Evolutionary conservation across 2,329 filamentous ascomycete genomes (phyloP).

Genomic region (Talaromyces sp.): DNA sequence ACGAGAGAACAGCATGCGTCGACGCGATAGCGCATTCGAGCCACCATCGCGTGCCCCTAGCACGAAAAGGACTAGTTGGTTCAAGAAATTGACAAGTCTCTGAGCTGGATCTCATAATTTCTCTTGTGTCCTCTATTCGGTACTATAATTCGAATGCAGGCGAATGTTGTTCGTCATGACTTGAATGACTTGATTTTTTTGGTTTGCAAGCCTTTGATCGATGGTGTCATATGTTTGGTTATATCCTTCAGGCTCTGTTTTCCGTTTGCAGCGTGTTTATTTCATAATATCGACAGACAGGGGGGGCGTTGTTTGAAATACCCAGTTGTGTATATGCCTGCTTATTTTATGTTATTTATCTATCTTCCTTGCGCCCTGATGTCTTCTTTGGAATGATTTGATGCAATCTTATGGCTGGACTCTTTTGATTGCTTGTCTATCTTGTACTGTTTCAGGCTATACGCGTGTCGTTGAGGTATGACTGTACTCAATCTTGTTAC

Average conservation of each 20-base stretch:
- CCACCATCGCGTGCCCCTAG: constrained; percentile 24
- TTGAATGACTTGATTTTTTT: constrained; percentile 1
- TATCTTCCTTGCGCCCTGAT: neutral
- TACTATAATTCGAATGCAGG: neutral
- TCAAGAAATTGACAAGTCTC: constrained; percentile 39
- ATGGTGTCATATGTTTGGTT: constrained; percentile 5
- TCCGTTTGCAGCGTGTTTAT: neutral
- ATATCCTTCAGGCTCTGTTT: neutral
- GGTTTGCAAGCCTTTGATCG: neutral
- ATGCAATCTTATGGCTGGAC: neutral
- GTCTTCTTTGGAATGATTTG: neutral
- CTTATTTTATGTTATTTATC: neutral
- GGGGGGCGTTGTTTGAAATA: constrained; percentile 11
- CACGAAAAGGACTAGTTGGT: constrained; percentile 41
- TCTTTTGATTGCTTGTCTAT: neutral
- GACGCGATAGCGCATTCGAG: constrained; percentile 28
- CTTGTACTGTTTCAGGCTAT: neutral
- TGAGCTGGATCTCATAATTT: neutral
- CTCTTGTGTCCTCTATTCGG: neutral
- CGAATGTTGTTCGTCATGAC: constrained; percentile 6
- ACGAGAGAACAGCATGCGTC: constrained; percentile 32
- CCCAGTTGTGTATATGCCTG: constrained; percentile 9
- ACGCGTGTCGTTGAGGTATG: neutral
- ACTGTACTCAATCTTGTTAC: constrained; percentile 10
- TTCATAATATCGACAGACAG: constrained; percentile 5